Base-by-base conservation (phyloP, 1,284 basidiomycete species). In the Kwoniella shivajii region DNA sequence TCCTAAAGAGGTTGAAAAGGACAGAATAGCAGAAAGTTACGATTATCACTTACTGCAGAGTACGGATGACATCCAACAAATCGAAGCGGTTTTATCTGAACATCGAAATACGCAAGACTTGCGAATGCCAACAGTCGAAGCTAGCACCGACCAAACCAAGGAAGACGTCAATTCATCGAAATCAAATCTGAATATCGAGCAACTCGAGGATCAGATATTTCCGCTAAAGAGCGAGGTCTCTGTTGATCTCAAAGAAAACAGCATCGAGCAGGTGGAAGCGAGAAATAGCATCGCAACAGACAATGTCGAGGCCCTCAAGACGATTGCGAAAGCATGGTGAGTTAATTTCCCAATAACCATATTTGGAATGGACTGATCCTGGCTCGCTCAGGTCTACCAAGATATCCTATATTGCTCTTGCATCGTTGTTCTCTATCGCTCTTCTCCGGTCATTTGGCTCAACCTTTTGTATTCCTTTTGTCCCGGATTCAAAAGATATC, bases 341-440 rank as follows among this genome's bases (percentile, higher is more conserved):
- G 61, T 59, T 5, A 6, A 16, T 18, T 14, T 3, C 16, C 6
- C 16, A 46, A 11, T 16, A 10, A n/a, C n/a, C n/a, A n/a, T n/a
- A n/a, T n/a, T n/a, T n/a, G n/a, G n/a, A n/a, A n/a, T 6, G 6
- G n/a, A 6, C 36, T 45, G 38, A 49, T 58, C 47, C 10, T 6
- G 11, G 22, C 2, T 31, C 31, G 16, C 18, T 4, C 48, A 67
- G 65, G 63, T 54, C 60, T 3, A 43, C 42, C 20, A 29, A 43
- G 11, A 38, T 61, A n/a, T 63, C 60, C 22, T 22, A 57, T 36
- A 33, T 66, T 18, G 61, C 65, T 14, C 29, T 67, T 10, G 57
- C 61, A 4, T 61, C 63, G 10, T 26, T 62, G 30, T 26, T 63
- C 20, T 61, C 65, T 2, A 41, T 65, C 9, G 56, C 55, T 0